Evolutionary conservation across 768 basidiomycete species (phyloP).

Genomic region (Suillus luteus): DNA sequence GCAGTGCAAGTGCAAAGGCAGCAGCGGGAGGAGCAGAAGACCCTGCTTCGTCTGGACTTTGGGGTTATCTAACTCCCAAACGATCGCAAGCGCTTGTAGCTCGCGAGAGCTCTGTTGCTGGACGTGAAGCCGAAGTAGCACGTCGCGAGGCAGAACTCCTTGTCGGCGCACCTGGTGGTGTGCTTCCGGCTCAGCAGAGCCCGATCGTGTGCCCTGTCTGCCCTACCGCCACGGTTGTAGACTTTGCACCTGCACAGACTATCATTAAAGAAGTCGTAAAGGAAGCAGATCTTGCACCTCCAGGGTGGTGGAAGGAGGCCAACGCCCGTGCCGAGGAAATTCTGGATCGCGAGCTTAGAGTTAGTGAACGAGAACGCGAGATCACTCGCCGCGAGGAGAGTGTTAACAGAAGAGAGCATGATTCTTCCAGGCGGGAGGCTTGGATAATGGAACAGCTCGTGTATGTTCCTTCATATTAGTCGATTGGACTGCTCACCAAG

Average conservation of each 20-base stretch:
- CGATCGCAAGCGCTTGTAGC: constrained; percentile 78
- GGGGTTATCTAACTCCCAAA: constrained; percentile 79
- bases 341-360: constrained; percentile 81
- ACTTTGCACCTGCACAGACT: constrained; percentile 69
- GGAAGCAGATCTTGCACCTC: constrained; percentile 75
- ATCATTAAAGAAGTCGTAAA: constrained; percentile 88
- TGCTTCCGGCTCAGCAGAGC: constrained; percentile 53
- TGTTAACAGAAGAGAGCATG: constrained; percentile 84
- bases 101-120: constrained; percentile 76
- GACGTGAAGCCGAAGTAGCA: constrained; percentile 86
- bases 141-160: constrained; percentile 86
- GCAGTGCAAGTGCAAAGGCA: constrained; percentile 30
- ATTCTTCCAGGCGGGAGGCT: constrained; percentile 80
- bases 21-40: constrained; percentile 34
- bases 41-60: constrained; percentile 52
- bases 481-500: constrained; percentile 12
- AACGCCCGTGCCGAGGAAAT: constrained; percentile 77
- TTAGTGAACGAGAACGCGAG: constrained; percentile 83
- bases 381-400: constrained; percentile 84
- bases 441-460: constrained; percentile 95
- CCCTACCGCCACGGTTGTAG: constrained; percentile 50
- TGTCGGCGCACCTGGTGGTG: constrained; percentile 80
- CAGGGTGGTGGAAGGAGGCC: constrained; percentile 75
- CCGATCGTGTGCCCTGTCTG: constrained; percentile 61
- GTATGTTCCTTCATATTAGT: constrained; percentile 45